Evolutionary conservation across 495 filamentous ascomycete genomes (phyloP).

Genomic region (Tuber umbilicatum): DNA sequence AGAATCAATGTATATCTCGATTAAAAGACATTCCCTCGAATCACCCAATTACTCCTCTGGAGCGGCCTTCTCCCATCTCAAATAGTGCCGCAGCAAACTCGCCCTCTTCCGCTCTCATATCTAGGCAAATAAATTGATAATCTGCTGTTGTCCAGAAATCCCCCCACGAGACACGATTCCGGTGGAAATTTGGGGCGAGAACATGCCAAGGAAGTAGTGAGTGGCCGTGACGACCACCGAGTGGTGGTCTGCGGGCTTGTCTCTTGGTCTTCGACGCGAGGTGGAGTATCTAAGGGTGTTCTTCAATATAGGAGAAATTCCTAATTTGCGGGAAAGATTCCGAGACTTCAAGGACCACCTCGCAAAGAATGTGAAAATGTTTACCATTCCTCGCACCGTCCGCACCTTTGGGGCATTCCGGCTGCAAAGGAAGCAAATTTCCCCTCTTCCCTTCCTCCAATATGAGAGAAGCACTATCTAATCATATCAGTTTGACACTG

Average conservation of each 20-base stretch:
- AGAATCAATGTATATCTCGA: not conserved
- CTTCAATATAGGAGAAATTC: not conserved
- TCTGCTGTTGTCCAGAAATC: not conserved
- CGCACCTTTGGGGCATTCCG: not conserved
- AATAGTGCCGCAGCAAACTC: not conserved
- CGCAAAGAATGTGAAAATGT: not conserved
- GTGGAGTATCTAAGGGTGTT: not conserved
- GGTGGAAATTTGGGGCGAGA: not conserved
- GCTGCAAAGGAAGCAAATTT: conserved; percentile 9
- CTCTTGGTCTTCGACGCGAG: not conserved
- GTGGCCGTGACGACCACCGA: not conserved
- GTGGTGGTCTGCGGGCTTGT: not conserved
- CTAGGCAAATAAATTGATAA: not conserved
- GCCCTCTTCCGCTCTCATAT: not conserved
- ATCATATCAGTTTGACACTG: conserved; percentile 8
- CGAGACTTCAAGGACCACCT: not conserved
- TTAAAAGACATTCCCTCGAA: not conserved
- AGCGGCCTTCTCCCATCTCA: not conserved
- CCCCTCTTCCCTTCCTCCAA: not conserved
- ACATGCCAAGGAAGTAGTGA: not conserved
- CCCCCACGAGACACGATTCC: not conserved
- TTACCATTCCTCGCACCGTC: not conserved
- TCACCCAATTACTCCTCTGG: not conserved
- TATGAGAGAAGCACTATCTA: not conserved
- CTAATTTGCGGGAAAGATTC: not conserved